Conservation (phyloP, 257 asterid species). For the Forsythia suspensa region DNA sequence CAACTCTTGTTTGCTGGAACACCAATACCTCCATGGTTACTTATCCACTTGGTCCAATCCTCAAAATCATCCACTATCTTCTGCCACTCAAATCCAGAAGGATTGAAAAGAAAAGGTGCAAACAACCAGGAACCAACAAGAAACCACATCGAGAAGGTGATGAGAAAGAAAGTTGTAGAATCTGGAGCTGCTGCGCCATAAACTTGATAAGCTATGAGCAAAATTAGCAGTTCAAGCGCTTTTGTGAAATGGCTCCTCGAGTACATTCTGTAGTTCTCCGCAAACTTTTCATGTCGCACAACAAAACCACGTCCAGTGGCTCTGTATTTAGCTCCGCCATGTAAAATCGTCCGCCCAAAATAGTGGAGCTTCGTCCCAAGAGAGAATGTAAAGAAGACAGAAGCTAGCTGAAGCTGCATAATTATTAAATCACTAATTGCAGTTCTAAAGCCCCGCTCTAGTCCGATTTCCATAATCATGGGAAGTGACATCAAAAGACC, state of each 20-base stretch:
- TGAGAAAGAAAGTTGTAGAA: conserved; percentile 24
- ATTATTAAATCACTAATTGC: conserved; percentile 48
- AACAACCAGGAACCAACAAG: conserved; percentile 55
- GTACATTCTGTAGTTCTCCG: conserved; percentile 65
- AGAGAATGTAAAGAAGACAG: conserved; percentile 61
- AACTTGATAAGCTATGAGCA: conserved; percentile 44
- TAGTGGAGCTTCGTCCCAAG: conserved; percentile 64
- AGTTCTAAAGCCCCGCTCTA: conserved; percentile 60
- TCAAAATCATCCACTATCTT: conserved; percentile 64
- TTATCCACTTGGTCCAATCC: conserved; percentile 59
- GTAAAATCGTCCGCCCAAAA: conserved; percentile 63
- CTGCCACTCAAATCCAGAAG: conserved; percentile 69
- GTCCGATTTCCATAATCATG: conserved; percentile 67
- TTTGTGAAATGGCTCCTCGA: conserved; percentile 61
- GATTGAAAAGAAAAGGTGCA: conserved; percentile 61
- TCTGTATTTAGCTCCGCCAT: conserved; percentile 66
- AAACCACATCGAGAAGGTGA: conserved; percentile 57
- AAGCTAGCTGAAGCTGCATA: conserved; percentile 62
- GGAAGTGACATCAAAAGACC: conserved; percentile 63
- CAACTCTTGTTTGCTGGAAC: conserved; percentile 61
- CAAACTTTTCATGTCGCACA: conserved; percentile 57
- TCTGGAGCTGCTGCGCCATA: conserved; percentile 36
- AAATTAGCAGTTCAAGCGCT: conserved; percentile 48
- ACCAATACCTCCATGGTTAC: conserved; percentile 53
- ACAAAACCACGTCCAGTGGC: conserved; percentile 74